phyloP scores from a whole-genome alignment of 441 rosid genomes.

The Croton setiger region DNA sequence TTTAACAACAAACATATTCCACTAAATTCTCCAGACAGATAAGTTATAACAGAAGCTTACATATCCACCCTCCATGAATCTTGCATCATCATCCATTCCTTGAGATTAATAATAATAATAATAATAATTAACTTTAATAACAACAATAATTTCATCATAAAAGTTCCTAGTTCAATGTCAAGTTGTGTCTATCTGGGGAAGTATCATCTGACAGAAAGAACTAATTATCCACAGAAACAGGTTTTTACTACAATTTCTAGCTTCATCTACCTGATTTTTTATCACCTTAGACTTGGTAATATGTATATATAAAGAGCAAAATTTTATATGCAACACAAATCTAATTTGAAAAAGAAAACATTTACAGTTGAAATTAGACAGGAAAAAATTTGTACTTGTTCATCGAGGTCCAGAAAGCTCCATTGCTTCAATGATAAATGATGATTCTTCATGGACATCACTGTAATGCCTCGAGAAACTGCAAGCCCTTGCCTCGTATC shows the following conservation, averaged over 20 bases:
- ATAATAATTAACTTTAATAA: not conserved
- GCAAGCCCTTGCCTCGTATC: slow-evolving; percentile 44
- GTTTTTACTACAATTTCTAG: not conserved
- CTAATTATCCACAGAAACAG: not conserved
- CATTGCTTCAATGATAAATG: slow-evolving; percentile 86
- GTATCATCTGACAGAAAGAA: not conserved
- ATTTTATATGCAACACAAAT: not conserved
- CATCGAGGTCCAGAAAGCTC: slow-evolving; percentile 95
- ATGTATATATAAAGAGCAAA: not conserved
- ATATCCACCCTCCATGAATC: too few species aligned
- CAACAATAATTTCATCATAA: not conserved
- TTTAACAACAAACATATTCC: not conserved
- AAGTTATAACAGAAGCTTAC: too few species aligned
- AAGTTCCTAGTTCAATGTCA: not conserved
- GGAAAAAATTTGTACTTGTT: slow-evolving; percentile 7
- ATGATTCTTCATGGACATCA: slow-evolving; percentile 58
- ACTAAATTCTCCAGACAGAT: too few species aligned
- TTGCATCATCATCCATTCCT: too few species aligned
- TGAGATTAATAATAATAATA: too few species aligned
- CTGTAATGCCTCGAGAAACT: slow-evolving; percentile 60
- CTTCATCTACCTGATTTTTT: not conserved
- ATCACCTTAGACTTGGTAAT: not conserved
- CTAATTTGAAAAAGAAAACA: slow-evolving; percentile 14
- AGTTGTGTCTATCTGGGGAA: not conserved
- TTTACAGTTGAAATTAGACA: slow-evolving; percentile 26